Conservation (phyloP, 2,329 filamentous ascomycete genomes). For the Aspergillus amoenus region DNA sequence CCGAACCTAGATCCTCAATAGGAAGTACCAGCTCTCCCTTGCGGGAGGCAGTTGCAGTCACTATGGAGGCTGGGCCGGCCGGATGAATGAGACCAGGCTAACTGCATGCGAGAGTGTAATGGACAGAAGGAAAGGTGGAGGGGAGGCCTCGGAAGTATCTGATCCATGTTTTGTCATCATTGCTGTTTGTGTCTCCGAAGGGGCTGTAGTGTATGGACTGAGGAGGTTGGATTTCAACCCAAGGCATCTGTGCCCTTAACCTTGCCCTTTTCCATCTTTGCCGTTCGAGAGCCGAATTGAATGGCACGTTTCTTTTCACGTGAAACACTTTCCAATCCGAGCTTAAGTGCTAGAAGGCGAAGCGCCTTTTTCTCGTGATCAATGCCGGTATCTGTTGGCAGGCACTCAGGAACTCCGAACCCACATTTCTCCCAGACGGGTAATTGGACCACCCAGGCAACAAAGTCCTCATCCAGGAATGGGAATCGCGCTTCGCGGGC, state of each 20-base stretch:
- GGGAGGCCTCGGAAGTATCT: slow-evolving; percentile 44
- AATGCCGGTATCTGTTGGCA: slow-evolving; percentile 39
- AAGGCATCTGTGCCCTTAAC: slow-evolving; percentile 66
- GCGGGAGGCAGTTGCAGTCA: slow-evolving; percentile 17
- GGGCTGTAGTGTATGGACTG: neutral
- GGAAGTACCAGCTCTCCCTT: slow-evolving; percentile 17
- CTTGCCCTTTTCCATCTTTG: slow-evolving; percentile 71
- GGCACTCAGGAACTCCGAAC: slow-evolving; percentile 58
- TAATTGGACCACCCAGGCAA: slow-evolving; percentile 72
- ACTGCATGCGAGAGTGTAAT: neutral
- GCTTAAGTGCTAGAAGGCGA: slow-evolving; percentile 69
- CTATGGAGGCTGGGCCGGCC: neutral
- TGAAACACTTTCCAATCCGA: slow-evolving; percentile 71
- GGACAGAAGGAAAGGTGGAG: slow-evolving; percentile 7
- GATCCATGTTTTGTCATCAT: slow-evolving; percentile 42
- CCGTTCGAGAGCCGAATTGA: slow-evolving; percentile 78
- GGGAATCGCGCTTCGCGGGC: slow-evolving; percentile 86
- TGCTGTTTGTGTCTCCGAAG: slow-evolving; percentile 22
- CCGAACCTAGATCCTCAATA: neutral
- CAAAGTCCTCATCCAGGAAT: slow-evolving; percentile 81
- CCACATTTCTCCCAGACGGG: slow-evolving; percentile 87
- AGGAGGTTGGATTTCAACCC: slow-evolving; percentile 20
- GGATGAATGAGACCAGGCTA: neutral
- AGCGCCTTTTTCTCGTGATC: slow-evolving; percentile 82
- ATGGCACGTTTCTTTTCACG: slow-evolving; percentile 92